Conservation (phyloP, 78 protist genomes). For the Diacronema lutheri region DNA sequence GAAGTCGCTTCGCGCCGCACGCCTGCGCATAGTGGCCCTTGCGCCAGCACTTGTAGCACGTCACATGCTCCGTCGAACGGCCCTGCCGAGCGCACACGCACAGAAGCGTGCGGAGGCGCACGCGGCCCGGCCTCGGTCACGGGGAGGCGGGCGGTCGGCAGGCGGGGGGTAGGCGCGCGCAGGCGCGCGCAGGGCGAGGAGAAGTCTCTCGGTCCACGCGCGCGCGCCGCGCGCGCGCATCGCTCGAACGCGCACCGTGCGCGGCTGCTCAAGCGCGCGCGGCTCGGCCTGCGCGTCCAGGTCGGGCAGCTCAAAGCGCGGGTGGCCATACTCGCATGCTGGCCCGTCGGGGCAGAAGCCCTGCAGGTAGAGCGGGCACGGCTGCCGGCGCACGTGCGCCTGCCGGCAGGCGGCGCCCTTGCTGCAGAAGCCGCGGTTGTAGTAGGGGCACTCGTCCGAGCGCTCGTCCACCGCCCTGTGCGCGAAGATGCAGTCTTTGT, state of each 20-base stretch:
- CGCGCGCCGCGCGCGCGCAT: too few relatives aligned
- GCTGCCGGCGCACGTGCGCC: constrained; percentile 51
- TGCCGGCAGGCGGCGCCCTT: constrained; percentile 70
- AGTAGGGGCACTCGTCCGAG: constrained; percentile 81
- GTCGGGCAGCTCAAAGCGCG: not conserved
- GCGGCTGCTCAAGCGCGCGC: too few relatives aligned
- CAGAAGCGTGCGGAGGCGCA: too few relatives aligned
- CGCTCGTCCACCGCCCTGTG: constrained; percentile 76
- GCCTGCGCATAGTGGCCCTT: not conserved
- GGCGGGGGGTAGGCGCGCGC: too few relatives aligned
- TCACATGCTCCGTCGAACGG: not conserved
- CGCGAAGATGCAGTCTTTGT: constrained; percentile 75
- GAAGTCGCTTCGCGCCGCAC: too few relatives aligned
- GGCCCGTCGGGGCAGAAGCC: constrained; percentile 91
- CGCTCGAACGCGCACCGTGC: too few relatives aligned
- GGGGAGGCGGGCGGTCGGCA: too few relatives aligned
- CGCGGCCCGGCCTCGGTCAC: too few relatives aligned
- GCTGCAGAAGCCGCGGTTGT: constrained; percentile 80
- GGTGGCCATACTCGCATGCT: constrained; percentile 68
- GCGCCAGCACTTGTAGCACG: constrained; percentile 3
- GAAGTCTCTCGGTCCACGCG: too few relatives aligned
- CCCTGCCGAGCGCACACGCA: too few relatives aligned
- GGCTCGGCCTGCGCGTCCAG: too few relatives aligned
- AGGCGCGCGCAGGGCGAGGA: too few relatives aligned
- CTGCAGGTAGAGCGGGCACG: constrained; percentile 70